These are phyloP conservation scores for Vachellia pachyceras DNA, from an alignment of 306 rosid genomes.

Conservation along the genomic window DNA sequence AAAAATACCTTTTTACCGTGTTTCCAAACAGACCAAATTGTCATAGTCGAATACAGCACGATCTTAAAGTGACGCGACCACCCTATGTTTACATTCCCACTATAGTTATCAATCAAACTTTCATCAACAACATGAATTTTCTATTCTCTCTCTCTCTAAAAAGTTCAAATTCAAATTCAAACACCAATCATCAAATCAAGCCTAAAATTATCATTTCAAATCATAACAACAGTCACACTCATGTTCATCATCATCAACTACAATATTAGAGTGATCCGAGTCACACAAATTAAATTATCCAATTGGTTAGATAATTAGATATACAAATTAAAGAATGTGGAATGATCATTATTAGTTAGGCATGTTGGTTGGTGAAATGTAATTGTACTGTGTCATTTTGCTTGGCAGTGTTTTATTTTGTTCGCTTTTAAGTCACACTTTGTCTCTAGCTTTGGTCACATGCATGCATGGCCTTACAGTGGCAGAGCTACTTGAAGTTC, in stretches of 20 bases:
- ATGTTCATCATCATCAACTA: neutral
- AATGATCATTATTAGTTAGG: constrained; percentile 16
- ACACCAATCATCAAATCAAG: neutral
- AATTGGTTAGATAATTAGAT: neutral
- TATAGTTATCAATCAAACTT: neutral
- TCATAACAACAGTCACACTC: neutral
- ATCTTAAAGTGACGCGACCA: neutral
- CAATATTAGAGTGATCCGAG: neutral
- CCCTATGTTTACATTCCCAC: neutral
- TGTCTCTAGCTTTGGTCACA: no score
- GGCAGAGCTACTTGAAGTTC: no score
- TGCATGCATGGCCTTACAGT: no score
- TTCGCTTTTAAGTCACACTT: constrained; percentile 17
- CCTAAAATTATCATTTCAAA: neutral
- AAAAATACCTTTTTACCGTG: no score
- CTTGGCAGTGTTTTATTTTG: constrained; percentile 6
- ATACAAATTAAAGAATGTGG: no score
- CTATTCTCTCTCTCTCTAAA: neutral
- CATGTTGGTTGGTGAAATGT: constrained; percentile 25
- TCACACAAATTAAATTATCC: neutral
- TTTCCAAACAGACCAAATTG: no score
- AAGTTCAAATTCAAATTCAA: neutral
- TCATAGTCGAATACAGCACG: neutral
- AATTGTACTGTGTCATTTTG: constrained; percentile 1
- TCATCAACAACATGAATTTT: neutral